Conservation (phyloP, 2,329 filamentous ascomycete genomes). For the Claviceps cyperi region DNA sequence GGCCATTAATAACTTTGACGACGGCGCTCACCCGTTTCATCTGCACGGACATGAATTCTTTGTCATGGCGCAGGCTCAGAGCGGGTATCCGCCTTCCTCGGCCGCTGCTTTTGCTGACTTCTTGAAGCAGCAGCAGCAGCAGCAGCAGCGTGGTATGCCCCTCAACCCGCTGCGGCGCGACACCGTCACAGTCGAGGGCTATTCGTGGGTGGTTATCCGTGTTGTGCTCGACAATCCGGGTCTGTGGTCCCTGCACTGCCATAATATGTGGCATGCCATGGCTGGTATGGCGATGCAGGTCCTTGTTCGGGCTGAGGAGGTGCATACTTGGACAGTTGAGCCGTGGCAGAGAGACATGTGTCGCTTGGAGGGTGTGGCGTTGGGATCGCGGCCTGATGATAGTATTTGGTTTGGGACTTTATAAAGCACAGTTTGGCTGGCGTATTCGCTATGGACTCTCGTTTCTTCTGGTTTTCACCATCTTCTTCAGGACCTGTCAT, state of each 20-base stretch:
- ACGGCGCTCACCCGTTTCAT: conserved; percentile 32
- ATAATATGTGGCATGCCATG: conserved; percentile 43
- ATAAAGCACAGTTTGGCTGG: conserved; percentile 3
- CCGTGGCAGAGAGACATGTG: conserved; percentile 16
- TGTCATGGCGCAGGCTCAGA: conserved; percentile 19
- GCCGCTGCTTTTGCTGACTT: conserved; percentile 12
- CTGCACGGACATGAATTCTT: conserved; percentile 47
- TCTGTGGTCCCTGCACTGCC: conserved; percentile 44
- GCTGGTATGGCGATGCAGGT: conserved; percentile 47
- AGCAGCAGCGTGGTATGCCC: conserved; percentile 3
- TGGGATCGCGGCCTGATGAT: conserved; percentile 21
- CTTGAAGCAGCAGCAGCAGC: conserved; percentile 9
- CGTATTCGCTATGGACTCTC: not conserved
- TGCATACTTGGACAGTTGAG: conserved; percentile 13
- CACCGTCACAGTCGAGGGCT: conserved; percentile 37
- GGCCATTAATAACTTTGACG: conserved; percentile 45
- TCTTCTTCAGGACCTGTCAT: not conserved
- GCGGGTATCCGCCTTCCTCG: conserved; percentile 20
- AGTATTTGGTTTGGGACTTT: conserved; percentile 23
- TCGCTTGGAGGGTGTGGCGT: conserved; percentile 13
- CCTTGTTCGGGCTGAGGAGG: conserved; percentile 17
- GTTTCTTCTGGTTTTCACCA: not conserved
- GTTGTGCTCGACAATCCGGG: conserved; percentile 44
- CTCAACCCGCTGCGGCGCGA: conserved; percentile 22
- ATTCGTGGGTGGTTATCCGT: conserved; percentile 39